A percentile compares a stretch with the other conserved stretches of the same genome.
Conservation (phyloP, 352 stramenopile genomes). For the Pythium diclinum region DNA sequence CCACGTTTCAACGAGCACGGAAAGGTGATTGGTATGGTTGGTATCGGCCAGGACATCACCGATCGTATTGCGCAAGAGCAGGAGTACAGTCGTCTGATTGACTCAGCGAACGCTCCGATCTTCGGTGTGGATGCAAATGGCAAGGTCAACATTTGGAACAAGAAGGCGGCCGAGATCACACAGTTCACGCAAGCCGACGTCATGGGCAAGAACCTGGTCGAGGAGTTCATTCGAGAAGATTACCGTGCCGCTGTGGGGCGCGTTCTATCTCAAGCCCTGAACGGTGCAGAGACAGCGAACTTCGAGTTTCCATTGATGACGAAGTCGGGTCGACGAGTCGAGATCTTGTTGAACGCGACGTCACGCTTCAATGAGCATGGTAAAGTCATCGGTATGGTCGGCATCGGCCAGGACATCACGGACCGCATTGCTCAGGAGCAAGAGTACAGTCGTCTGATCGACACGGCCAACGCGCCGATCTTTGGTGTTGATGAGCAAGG, state of each 20-base stretch:
- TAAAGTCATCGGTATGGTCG: constrained; percentile 31
- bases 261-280: constrained; percentile 34
- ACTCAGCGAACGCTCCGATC: constrained; percentile 57
- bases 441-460: constrained; percentile 79
- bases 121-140: constrained; percentile 63
- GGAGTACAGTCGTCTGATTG: constrained; percentile 53
- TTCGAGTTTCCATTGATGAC: constrained; percentile 80
- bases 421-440: constrained; percentile 55
- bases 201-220: constrained; percentile 39
- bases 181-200: constrained; percentile 43
- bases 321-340: constrained; percentile 30
- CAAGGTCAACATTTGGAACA: constrained; percentile 54
- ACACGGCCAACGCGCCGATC: constrained; percentile 83
- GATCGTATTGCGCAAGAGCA: constrained; percentile 53
- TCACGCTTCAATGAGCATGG: constrained; percentile 20
- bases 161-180: constrained; percentile 50
- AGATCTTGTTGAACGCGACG: constrained; percentile 28
- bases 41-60: constrained; percentile 60
- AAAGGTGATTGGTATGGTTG: constrained; percentile 55
- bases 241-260: constrained; percentile 30
- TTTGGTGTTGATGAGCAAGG: constrained; percentile 74
- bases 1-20: constrained; percentile 33
- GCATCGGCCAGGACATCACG: constrained; percentile 52
- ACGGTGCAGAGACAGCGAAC: constrained; percentile 57
- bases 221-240: constrained; percentile 44